Percentiles rank a stretch among this genome's conserved stretches.
Conservation (phyloP, 371 early-diverging fungal genomes). For the Coemansia sp. region DNA sequence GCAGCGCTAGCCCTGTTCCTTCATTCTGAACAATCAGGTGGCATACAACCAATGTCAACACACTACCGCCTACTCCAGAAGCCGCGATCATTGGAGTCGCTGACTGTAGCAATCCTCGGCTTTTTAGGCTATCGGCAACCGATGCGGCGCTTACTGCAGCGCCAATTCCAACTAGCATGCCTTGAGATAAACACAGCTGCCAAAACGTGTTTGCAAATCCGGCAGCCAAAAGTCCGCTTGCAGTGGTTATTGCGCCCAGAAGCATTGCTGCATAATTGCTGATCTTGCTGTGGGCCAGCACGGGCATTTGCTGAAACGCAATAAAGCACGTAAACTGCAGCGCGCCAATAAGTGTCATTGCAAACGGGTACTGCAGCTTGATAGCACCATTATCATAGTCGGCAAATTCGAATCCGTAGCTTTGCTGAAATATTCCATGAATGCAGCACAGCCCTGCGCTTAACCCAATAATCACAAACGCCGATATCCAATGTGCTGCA, state of each 20-base stretch:
- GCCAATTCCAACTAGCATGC: background rate
- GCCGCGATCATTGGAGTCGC: background rate
- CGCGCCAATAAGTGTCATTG: background rate
- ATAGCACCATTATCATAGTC: too few relatives aligned
- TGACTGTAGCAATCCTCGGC: background rate
- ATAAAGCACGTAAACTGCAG: background rate
- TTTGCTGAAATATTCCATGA: constrained; percentile 4
- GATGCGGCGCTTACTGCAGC: background rate
- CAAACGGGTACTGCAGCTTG: background rate
- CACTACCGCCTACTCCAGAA: constrained; percentile 3
- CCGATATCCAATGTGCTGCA: background rate
- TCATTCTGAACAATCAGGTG: background rate
- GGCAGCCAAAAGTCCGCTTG: constrained; percentile 3
- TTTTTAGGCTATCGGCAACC: background rate
- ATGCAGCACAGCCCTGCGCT: constrained; percentile 1
- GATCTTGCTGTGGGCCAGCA: background rate
- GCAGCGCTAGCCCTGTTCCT: background rate
- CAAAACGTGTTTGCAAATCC: constrained; percentile 1
- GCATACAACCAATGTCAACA: background rate
- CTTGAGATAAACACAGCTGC: constrained; percentile 8
- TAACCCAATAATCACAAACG: constrained; percentile 1
- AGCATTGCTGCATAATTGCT: background rate
- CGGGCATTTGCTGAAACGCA: background rate
- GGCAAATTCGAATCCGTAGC: background rate
- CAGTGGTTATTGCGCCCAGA: background rate